Evolutionary conservation across 2,329 filamentous ascomycete genomes (phyloP), one percentile per base, ranked within the genome.

Genomic region (Exophiala phaeomuriformis): DNA sequence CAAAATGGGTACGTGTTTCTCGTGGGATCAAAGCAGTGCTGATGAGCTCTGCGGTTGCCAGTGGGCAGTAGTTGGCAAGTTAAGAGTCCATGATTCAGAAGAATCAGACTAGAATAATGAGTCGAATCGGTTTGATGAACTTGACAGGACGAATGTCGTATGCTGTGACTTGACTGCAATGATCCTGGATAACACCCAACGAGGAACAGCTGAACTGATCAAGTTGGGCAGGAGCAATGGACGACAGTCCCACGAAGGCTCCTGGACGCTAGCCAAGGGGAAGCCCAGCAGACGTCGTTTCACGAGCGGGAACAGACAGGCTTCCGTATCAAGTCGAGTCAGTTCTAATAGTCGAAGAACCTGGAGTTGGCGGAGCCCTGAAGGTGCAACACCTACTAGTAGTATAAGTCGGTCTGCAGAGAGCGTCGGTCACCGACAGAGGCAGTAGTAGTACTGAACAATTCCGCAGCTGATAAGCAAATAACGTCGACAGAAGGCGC

Each of bases 1-100:
- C 19, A 39, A 47, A 48, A 19, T 19, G 19, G 52, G 30, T 33
- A 51, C 45, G 41, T 27, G 33, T 49, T 27, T 49, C 27, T 32
- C 27, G 52, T 9, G 37, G 19, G 43, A 48, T 42, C n/a, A 41
- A 49, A 40, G 48, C 48, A 44, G 40, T 39, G 49, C n/a, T 29
- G n/a, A 30, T 4, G 7, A 43, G 32, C 28, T 29, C 28, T 32
- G 37, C 47, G 44, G 27, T 30, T 51, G 52, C 52, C 49, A 48
- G 44, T 32, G 39, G 44, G 48, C 48, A 37, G 35, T 39, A 32
- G 43, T 47, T 43, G 41, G 49, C 19, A 19, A 29, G 44, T 48
- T 51, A 55, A 40, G 40, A 51, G 52, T 51, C 52, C 52, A 55
- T 55, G 44, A n/a, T n/a, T 36, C n/a, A 40, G 35, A 36, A 39